phyloP scores from a whole-genome alignment of 768 basidiomycete species.

The Tulasnella sp. region DNA sequence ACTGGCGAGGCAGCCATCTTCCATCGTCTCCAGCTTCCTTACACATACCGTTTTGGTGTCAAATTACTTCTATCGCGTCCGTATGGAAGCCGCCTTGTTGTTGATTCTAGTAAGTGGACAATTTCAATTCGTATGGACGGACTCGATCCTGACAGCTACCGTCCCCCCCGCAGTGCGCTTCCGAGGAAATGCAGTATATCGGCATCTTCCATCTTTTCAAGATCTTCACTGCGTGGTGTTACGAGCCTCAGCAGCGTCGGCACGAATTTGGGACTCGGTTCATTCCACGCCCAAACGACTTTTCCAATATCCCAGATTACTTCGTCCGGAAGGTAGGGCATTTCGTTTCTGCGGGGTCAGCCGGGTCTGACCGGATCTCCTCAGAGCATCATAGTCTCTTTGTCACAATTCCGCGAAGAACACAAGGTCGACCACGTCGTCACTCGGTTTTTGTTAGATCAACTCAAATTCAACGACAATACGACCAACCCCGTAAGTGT shows the following conservation, averaged over 20 bases:
- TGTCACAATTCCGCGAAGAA: conserved; percentile 78
- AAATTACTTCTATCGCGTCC: conserved; percentile 92
- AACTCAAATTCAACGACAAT: conserved; percentile 93
- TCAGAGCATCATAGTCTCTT: conserved; percentile 67
- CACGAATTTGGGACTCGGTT: conserved; percentile 79
- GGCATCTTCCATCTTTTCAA: conserved; percentile 95
- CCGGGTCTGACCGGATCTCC: neutral
- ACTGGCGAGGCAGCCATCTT: conserved; percentile 65
- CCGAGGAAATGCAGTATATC: conserved; percentile 68
- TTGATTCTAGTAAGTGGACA: conserved; percentile 45
- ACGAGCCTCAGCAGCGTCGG: conserved; percentile 70
- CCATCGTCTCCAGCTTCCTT: conserved; percentile 80
- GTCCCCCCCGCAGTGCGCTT: conserved; percentile 53
- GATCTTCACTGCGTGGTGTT: conserved; percentile 81
- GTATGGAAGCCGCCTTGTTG: conserved; percentile 85
- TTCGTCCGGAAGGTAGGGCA: conserved; percentile 79
- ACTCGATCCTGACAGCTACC: conserved; percentile 13
- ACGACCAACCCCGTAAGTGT: conserved; percentile 69
- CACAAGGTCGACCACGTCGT: conserved; percentile 71
- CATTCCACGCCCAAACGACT: conserved; percentile 93
- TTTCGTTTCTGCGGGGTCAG: neutral
- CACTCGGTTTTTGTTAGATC: conserved; percentile 79
- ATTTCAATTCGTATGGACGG: neutral
- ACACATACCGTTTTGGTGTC: conserved; percentile 90
- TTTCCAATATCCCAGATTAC: conserved; percentile 82